Evolutionary conservation across 441 rosid species (phyloP), one percentile per base, ranked within the genome.

Genomic region (Bocquillonia castaneifolia): DNA sequence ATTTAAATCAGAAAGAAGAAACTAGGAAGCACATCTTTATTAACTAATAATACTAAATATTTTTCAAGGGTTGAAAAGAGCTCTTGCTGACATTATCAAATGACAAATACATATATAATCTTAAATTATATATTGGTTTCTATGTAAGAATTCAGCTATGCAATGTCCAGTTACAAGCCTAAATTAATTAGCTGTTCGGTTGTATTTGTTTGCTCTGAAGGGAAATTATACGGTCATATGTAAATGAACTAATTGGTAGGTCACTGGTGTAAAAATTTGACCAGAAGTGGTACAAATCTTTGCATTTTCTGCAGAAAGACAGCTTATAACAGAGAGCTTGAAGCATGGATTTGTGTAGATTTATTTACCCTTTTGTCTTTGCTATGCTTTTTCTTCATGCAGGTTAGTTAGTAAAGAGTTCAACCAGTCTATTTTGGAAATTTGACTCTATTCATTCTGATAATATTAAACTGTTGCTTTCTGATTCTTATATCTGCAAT

Each of bases 321-420:
- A 2, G 14, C 17, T 0, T 42, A 42, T 42, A 42, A 12, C 29
- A 55, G 34, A 50, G 5, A 28, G 13, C 47, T 50, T 0, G 17
- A 50, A 28, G 29, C 54, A 80, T 77, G 76, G 60, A 22, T 29
- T 67, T 39, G 8, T 31, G 64, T 23, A 70, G 23, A 62, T 64
- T 58, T 57, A 58, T 9, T 28, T 63, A 68, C 61, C 45, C 26
- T 25, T 14, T 50, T 23, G 61, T 75, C 36, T 47, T 80, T 37
- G 44, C 26, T 26, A 6, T 73, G 70, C 40, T 73, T 17, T 25
- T 75, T 66, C 70, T 79, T 36, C 70, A 68, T 63, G 77, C 84
- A 64, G 84, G 83, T 79, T 29, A 74, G 65, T 13, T 29, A 31
- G 6, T 42, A 42, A 15, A n/a, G n/a, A n/a, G 6, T 15, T 58